Base-by-base conservation (phyloP, 176 grass and related monocot species). In the Lolium rigidum region DNA sequence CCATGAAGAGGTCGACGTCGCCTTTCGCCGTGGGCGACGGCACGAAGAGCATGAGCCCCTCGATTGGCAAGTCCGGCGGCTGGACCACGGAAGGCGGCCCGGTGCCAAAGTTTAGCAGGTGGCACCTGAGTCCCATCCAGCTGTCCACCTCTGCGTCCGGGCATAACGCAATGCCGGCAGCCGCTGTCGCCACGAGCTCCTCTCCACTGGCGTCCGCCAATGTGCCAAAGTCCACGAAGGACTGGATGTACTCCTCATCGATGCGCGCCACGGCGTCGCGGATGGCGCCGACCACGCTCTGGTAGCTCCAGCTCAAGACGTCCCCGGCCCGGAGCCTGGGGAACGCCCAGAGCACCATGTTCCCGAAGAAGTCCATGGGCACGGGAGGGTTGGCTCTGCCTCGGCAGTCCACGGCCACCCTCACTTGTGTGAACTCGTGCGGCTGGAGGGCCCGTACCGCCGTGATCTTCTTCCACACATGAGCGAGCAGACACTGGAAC, bases 401-500 rank as follows among this genome's bases (percentile, higher is more conserved):
- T n/a, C 89, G 14, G 54, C 89, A 82, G 50, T 87, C 80, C 58
- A 91, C 85, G 18, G 85, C 61, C 9, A 91, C 70, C 58, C 85
- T 83, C 15, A 81, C 78, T 25, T 54, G 54, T 15, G 89, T 81
- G 67, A 84, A 67, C 9, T 51, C 76, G 6, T 79, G n/a, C 4
- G 62, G 57, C 9, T 3, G 4, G 8, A 91, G 85, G 4, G 22
- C 81, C 2, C 85, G 81, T 28, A 81, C 85, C 15, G 44, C 67
- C 1, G 89, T 91, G 17, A 87, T 54, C 85, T 70, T 87, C 67
- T 86, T 80, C 89, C 89, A 91, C 20, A 81, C 48, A 76, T 91
- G 69, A 2, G 81, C 81, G 2, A 85, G 52, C 13, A 87, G 58
- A 22, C 85, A 80, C 76, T 84, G 81, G n/a, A 91, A 91, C 49